Evolutionary conservation across 2,329 filamentous ascomycete species (phyloP).

Genomic region (Calonectria hongkongensis): DNA sequence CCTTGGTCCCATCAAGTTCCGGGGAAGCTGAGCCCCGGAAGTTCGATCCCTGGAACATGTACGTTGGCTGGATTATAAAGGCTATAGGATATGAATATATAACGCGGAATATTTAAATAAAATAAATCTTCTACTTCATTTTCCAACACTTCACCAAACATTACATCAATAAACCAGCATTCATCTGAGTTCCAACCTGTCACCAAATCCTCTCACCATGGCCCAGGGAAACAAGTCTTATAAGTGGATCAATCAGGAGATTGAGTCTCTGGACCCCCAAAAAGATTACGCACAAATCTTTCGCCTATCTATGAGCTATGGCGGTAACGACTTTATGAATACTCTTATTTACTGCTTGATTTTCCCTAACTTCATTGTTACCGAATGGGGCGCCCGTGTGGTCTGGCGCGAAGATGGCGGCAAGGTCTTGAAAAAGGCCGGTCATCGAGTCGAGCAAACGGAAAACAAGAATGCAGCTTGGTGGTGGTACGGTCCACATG

Average conservation of each 20-base stretch:
- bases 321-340: conserved; percentile 33
- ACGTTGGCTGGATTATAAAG: too few species aligned
- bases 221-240: conserved; percentile 1
- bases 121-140: too few species aligned
- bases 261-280: conserved; percentile 31
- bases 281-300: conserved; percentile 37
- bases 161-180: too few species aligned
- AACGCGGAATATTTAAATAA: too few species aligned
- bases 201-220: not conserved
- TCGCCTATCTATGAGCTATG: conserved; percentile 33
- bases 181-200: too few species aligned
- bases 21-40: too few species aligned
- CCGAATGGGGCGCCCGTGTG: conserved; percentile 19
- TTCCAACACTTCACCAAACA: too few species aligned
- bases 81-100: too few species aligned
- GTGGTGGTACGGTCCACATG: conserved; percentile 37
- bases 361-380: conserved; percentile 36
- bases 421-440: conserved; percentile 27
- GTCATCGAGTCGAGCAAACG: conserved; percentile 34
- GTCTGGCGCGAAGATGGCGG: conserved; percentile 38
- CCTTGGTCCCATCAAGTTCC: too few species aligned
- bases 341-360: conserved; percentile 30
- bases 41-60: too few species aligned
- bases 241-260: conserved; percentile 34
- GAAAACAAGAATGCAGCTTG: conserved; percentile 34